Conservation (phyloP, 108 stramenopile genomes). For the Skeletonema potamos region DNA sequence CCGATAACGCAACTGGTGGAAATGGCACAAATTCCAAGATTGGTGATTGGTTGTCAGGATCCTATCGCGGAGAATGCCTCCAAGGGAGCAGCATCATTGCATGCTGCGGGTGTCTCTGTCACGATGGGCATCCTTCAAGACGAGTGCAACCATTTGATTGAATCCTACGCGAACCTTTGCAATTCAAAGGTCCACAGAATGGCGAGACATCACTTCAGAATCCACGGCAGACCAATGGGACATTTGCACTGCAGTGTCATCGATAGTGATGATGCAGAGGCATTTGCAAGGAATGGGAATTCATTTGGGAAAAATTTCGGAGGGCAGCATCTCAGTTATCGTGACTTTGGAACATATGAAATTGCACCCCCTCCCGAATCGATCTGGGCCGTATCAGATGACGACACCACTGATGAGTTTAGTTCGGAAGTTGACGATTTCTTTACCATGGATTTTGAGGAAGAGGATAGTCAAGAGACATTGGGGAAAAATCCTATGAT, state of each 20-base stretch:
- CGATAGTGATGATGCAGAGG: conserved; percentile 73
- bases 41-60: conserved; percentile 81
- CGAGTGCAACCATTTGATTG: conserved; percentile 58
- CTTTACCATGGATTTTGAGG: conserved; percentile 58
- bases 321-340: conserved; percentile 65
- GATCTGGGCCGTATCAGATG: conserved; percentile 56
- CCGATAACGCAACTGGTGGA: conserved; percentile 77
- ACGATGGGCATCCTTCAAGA: conserved; percentile 56
- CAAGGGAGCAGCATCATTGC: conserved; percentile 63
- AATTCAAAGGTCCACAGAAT: conserved; percentile 64
- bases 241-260: conserved; percentile 88
- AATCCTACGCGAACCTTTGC: conserved; percentile 53
- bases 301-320: conserved; percentile 82
- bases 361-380: conserved; percentile 81
- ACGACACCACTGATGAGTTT: conserved; percentile 21
- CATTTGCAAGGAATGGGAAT: conserved; percentile 84
- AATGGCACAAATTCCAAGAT: conserved; percentile 57
- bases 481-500: conserved; percentile 69
- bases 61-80: conserved; percentile 61
- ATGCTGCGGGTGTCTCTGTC: conserved; percentile 68
- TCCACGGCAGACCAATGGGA: conserved; percentile 68
- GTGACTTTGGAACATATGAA: conserved; percentile 82
- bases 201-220: conserved; percentile 64
- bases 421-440: conserved; percentile 44
- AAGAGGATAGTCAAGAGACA: conserved; percentile 51